Base-by-base conservation (phyloP, 2,329 filamentous ascomycete genomes). In the Fusarium solani-melongenae region DNA sequence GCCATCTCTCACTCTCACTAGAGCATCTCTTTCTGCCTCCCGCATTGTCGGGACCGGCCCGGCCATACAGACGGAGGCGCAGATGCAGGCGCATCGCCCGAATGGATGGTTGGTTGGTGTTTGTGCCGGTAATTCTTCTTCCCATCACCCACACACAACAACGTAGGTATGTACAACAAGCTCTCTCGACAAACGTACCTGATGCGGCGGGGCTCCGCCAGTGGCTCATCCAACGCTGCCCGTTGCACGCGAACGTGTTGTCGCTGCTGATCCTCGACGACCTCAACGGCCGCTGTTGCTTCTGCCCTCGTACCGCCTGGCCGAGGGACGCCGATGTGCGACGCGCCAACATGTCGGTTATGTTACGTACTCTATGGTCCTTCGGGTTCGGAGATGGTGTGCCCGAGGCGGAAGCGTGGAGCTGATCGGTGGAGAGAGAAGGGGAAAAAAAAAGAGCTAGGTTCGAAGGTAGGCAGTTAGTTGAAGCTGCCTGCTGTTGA, bases 11-110 rank as follows among this genome's bases (percentile, higher is more conserved):
- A 38, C 36, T 41, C 57, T 62, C 51, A 59, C 27, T 24, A 55
- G 60, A 66, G 58, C 55, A 72, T 70, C 60, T 74, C 62, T 56
- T 34, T 75, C 62, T 56, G 17, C 41, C 57, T 75, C 62, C 72
- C 65, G 61, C 59, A 44, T 58, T 69, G 38, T 69, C 62, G 62
- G 74, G 69, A 77, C 76, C 76, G 76, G 76, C 69, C 76, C 76
- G 76, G 76, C 62, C 73, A 74, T 75, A 74, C 68, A 78, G 68
- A 66, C 64, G 41, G 55, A 58, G 65, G 69, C 53, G 58, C 33
- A 60, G 58, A 66, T 46, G 36, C 29, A 56, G 49, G 31, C 36
- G 59, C 59, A 66, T 49, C 34, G 36, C 34, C 14, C 34, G 34
- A 36, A 36, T 36, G 34, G 34, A 36, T 36, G 34, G 66, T 69